Evolutionary conservation across 768 basidiomycete genomes (phyloP).

Genomic region (Suillus fuscotomentosus): DNA sequence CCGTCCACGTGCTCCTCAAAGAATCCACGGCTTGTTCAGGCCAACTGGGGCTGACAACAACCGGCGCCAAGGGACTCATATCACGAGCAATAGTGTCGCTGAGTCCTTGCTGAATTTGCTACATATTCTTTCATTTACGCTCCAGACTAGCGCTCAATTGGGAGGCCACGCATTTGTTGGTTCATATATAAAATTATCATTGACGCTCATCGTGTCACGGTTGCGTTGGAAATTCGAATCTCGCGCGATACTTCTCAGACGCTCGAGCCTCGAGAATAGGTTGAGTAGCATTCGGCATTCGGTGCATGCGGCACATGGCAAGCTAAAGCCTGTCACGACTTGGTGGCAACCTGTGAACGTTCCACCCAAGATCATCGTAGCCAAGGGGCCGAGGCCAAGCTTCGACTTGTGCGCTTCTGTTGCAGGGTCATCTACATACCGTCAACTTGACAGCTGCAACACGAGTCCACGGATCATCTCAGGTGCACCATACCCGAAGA

Average conservation of each 20-base stretch:
- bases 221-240: not conserved
- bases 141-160: not conserved
- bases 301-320: not conserved
- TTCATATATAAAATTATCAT: not conserved
- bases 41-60: not conserved
- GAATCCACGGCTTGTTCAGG: not conserved
- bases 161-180: not conserved
- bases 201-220: not conserved
- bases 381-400: not conserved
- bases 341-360: not conserved
- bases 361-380: not conserved
- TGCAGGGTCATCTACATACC: not conserved
- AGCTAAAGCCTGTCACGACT: not conserved
- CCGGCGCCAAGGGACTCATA: not conserved
- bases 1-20: not conserved
- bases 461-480: not conserved
- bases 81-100: not conserved
- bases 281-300: not conserved
- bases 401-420: not conserved
- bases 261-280: not conserved
- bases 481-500: not conserved
- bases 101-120: not conserved
- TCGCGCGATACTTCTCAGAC: not conserved
- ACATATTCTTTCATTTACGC: not conserved
- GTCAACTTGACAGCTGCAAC: not conserved